Evolutionary conservation across 345 rosid genomes (phyloP), one percentile per base, ranked within the genome.

Genomic region (Microcos paniculata): DNA sequence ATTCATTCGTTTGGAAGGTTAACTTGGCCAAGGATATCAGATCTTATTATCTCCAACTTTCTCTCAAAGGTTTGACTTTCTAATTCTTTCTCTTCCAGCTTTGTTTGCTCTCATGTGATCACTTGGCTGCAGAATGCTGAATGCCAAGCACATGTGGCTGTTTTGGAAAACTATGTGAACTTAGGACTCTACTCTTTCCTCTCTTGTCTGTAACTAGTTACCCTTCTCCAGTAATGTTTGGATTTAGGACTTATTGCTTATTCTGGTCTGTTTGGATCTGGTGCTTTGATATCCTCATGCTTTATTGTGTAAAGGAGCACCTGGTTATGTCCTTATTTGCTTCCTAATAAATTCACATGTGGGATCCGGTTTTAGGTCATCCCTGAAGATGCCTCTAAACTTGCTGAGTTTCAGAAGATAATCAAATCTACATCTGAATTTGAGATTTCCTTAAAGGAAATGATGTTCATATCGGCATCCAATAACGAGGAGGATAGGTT

Each of bases 11-110:
- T 92, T 82, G 99, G 98, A 83, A 92, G 90, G 80, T 85, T 96
- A 88, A 87, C 95, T 48, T 96, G 98, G 98, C 91, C 96, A 42
- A 88, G 99, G 83, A 87, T 92, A 75, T 88, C 97, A 23, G 98
- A 93, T 79, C 82, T 93, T 70, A 86, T 96, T 67, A 93, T 96
- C 71, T 85, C 92, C 57, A 90, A 83, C 77, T 91, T 93, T 69
- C 97, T 96, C 55, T 92, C 99, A n/a, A 91, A 92, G 99, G 99
- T 92, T 81, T 35, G 84, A 69, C 77, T 42, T 70, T 77, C 28
- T 51, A 55, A 15, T 51, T 24, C 68, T 73, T n/a, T 61, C 69
- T 31, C 35, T 70, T 35, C 40, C 40, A 14, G 30, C 38, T 19
- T 43, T 55, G 56, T 55, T 6, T 69, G 26, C 16, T 19, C 35